These are phyloP conservation scores for Cercospora zeina DNA, from an alignment of 2,329 filamentous ascomycete species.

Conservation along the genomic window DNA sequence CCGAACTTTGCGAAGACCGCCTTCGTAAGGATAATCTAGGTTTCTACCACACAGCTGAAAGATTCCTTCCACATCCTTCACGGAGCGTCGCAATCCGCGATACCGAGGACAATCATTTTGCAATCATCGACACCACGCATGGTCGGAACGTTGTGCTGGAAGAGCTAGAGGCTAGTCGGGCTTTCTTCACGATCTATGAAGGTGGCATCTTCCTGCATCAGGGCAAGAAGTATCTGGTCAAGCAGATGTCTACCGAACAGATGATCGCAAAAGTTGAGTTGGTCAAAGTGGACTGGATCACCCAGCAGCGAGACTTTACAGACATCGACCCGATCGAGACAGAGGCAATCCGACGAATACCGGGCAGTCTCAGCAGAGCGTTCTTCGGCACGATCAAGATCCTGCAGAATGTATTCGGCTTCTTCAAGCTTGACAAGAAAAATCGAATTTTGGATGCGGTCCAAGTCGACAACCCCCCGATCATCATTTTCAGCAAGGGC, in stretches of 20 bases:
- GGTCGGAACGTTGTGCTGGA: conserved; percentile 83
- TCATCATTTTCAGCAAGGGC: conserved; percentile 79
- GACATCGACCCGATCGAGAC: conserved; percentile 93
- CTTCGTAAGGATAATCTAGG: conserved; percentile 72
- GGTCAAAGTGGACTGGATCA: conserved; percentile 93
- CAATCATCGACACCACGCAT: conserved; percentile 84
- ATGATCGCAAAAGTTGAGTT: conserved; percentile 83
- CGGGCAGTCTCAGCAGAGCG: conserved; percentile 63
- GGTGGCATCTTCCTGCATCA: conserved; percentile 97
- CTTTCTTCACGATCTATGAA: conserved; percentile 94
- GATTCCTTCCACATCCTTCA: conserved; percentile 82
- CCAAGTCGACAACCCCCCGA: conserved; percentile 88
- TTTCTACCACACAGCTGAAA: conserved; percentile 85
- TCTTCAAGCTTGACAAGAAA: conserved; percentile 92
- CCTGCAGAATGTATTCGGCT: conserved; percentile 86
- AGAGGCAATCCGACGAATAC: conserved; percentile 76
- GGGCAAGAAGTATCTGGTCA: conserved; percentile 87
- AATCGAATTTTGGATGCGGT: conserved; percentile 87
- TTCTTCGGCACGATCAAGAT: conserved; percentile 88
- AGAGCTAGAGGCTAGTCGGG: conserved; percentile 93
- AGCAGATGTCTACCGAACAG: conserved; percentile 78
- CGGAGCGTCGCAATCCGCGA: conserved; percentile 85
- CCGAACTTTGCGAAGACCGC: conserved; percentile 69
- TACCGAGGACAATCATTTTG: conserved; percentile 87
- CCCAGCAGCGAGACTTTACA: conserved; percentile 86